phyloP scores from a whole-genome alignment of 164 flowering plant genomes.

The Nelumbo lutea region DNA sequence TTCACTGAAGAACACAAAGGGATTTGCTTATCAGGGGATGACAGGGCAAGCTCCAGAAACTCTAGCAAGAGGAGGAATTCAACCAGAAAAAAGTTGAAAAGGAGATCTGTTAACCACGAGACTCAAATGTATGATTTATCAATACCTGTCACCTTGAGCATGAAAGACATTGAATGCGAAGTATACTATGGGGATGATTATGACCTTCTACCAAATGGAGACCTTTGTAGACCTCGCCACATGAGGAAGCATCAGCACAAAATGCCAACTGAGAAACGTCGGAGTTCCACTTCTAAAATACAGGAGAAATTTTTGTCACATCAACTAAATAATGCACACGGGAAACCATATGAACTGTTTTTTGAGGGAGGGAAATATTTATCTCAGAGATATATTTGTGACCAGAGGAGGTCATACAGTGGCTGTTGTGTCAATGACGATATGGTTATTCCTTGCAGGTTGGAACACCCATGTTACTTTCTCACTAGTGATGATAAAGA shows the following conservation, averaged over 20 bases:
- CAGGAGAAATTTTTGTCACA: background rate
- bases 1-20: background rate
- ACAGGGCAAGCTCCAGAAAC: conserved; percentile 18
- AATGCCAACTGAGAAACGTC: background rate
- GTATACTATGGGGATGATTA: conserved; percentile 19
- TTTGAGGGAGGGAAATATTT: background rate
- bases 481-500: conserved; percentile 12
- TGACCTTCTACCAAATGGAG: conserved; percentile 7
- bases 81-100: conserved; percentile 27
- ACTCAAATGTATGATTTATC: conserved; percentile 4
- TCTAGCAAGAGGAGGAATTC: conserved; percentile 20
- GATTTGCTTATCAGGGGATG: conserved; percentile 8
- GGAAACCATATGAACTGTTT: background rate
- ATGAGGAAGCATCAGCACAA: conserved; percentile 9
- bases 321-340: background rate
- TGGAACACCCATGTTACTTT: conserved; percentile 25
- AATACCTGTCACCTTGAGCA: conserved; percentile 5
- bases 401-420: conserved; percentile 1
- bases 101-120: conserved; percentile 25
- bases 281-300: background rate
- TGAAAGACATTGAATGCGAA: conserved; percentile 26
- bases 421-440: conserved; percentile 6
- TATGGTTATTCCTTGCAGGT: conserved; percentile 9
- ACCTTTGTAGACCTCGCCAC: background rate
- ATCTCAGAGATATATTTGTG: conserved; percentile 2